These are phyloP conservation scores for Klebsormidium nitens DNA, from an alignment of 139 green algal genomes.

Conservation along the genomic window DNA sequence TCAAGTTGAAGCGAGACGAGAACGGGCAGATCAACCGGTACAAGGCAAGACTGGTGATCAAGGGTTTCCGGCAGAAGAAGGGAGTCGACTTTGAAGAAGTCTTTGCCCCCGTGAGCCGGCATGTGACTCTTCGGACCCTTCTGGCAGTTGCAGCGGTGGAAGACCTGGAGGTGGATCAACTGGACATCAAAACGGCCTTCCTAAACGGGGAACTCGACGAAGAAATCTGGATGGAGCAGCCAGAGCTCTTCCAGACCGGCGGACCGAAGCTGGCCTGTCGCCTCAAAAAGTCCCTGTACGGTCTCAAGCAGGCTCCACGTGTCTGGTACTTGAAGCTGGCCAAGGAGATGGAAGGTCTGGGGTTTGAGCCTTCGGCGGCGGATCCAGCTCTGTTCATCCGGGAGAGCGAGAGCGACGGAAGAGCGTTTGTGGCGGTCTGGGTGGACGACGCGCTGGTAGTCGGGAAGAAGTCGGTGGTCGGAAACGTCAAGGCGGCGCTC, in stretches of 20 bases:
- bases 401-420: too few relatives aligned
- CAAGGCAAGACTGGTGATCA: conserved; percentile 2
- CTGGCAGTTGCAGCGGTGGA: conserved; percentile 26
- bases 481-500: too few relatives aligned
- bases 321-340: conserved; percentile 41
- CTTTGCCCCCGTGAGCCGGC: conserved; percentile 39
- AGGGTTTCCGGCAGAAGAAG: too few relatives aligned
- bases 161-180: conserved; percentile 42
- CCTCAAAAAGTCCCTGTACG: conserved; percentile 49
- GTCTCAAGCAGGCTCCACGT: conserved; percentile 47
- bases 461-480: too few relatives aligned
- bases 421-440: too few relatives aligned
- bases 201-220: conserved; percentile 50
- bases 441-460: too few relatives aligned
- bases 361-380: conserved; percentile 22
- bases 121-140: conserved; percentile 35
- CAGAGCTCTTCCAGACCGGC: conserved; percentile 20
- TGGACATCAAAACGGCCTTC: conserved; percentile 47
- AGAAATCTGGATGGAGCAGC: conserved; percentile 37
- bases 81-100: conserved; percentile 45
- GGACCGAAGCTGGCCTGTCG: too few relatives aligned
- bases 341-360: conserved; percentile 22
- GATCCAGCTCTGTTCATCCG: too few relatives aligned
- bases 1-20: conserved; percentile 1
- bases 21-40: background rate